These are phyloP conservation scores for Ramichloridium luteum DNA, from an alignment of 2,329 filamentous ascomycete genomes.

Conservation along the genomic window DNA sequence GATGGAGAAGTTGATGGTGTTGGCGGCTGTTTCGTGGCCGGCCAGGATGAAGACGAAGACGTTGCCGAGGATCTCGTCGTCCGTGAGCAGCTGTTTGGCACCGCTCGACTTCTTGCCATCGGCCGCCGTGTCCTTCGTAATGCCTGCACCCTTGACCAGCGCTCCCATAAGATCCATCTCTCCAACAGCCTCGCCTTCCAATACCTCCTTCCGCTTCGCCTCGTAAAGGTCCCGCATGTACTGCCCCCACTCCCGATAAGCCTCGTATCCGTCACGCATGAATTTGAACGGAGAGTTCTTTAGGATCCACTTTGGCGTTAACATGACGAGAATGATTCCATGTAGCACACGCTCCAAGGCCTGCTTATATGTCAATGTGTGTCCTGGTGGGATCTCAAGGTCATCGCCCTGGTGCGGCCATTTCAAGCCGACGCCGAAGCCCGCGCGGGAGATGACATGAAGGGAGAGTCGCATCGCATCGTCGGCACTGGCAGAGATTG, in stretches of 20 bases:
- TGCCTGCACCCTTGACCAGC: slow-evolving; percentile 37
- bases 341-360: slow-evolving; percentile 51
- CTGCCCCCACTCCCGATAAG: slow-evolving; percentile 50
- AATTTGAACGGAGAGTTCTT: slow-evolving; percentile 39
- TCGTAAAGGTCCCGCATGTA: slow-evolving; percentile 60
- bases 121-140: slow-evolving; percentile 25
- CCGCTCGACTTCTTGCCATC: slow-evolving; percentile 35
- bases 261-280: slow-evolving; percentile 41
- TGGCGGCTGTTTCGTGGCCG: slow-evolving; percentile 71
- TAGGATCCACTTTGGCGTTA: slow-evolving; percentile 48
- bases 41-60: slow-evolving; percentile 53
- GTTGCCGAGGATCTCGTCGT: slow-evolving; percentile 60
- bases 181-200: slow-evolving; percentile 25
- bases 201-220: slow-evolving; percentile 43
- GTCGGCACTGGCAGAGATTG: slow-evolving; percentile 44
- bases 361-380: slow-evolving; percentile 53
- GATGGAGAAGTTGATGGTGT: slow-evolving; percentile 59
- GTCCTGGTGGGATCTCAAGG: slow-evolving; percentile 32
- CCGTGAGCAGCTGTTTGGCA: slow-evolving; percentile 38
- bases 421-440: slow-evolving; percentile 50
- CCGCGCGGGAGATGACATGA: slow-evolving; percentile 54
- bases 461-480: slow-evolving; percentile 55
- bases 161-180: slow-evolving; percentile 46
- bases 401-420: slow-evolving; percentile 45
- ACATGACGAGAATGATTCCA: slow-evolving; percentile 48